Conservation (phyloP, 176 grass and related monocot genomes). For the Aegilops sharonensis region DNA sequence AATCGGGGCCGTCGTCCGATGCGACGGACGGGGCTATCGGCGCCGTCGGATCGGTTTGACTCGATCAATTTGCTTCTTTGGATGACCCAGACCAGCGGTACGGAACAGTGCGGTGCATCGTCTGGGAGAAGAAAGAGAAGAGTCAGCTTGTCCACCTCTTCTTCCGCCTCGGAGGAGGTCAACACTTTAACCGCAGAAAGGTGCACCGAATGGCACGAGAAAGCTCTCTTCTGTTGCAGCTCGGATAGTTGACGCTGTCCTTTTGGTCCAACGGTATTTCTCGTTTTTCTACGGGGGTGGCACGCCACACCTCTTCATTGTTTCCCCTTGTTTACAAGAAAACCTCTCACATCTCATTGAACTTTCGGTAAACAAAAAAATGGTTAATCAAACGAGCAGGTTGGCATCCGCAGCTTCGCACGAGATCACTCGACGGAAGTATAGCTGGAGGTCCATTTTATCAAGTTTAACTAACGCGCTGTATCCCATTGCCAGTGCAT, state of each 20-base stretch:
- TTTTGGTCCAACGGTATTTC: too few relatives aligned
- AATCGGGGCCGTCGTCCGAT: slow-evolving; percentile 15
- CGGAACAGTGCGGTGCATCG: background rate
- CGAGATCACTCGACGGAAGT: background rate
- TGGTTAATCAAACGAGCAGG: background rate
- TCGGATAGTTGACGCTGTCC: background rate
- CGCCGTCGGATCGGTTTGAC: slow-evolving; percentile 18
- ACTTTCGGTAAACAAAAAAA: background rate
- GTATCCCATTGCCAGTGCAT: background rate
- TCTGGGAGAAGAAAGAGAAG: background rate
- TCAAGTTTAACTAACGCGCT: background rate
- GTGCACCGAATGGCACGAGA: background rate
- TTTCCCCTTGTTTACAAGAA: too few relatives aligned
- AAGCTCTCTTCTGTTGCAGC: background rate
- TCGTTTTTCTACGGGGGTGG: too few relatives aligned
- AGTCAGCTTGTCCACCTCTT: slow-evolving; percentile 2
- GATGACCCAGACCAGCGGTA: background rate
- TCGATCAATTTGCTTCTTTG: background rate
- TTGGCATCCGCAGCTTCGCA: background rate
- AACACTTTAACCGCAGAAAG: background rate
- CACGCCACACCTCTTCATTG: too few relatives aligned
- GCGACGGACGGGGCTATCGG: background rate
- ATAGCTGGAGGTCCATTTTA: background rate
- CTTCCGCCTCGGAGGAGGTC: background rate
- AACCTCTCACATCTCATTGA: background rate